Evolutionary conservation across 1,139 yeast species (phyloP), one percentile per base, ranked within the genome.

Genomic region (Kodamaea alishanica): DNA sequence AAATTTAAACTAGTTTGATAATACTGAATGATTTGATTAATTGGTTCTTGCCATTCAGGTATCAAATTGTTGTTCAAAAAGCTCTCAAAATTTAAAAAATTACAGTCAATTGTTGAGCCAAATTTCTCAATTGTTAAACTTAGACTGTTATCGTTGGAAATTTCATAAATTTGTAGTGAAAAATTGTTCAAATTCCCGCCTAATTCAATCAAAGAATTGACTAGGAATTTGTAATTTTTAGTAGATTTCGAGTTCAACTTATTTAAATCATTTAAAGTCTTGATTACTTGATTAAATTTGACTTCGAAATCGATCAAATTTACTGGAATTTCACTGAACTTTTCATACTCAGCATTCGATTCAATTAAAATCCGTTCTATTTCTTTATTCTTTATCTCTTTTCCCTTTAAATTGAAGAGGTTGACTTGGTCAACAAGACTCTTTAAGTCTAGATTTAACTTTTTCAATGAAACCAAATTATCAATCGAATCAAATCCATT

Each of bases 131-230:
- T 61, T 6, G 62, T 46, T 32, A 58, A 52, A 37, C 71, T 64
- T 12, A 69, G 54, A 32, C 60, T 55, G 28, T 63, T 56, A 42
- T 55, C 59, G 33, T 37, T 47, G 6, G 51, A 38, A 6, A 60
- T 55, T 42, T 65, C 67, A 42, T 65, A 70, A 9, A 71, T 59
- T 46, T 71, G 76, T 29, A 72, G 55, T 3, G 76, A 69, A 48
- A 70, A 72, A 47, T 72, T 70, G 49, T 72, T 72, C 42, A 72
- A 59, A 46, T 71, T 71, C 2, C 75, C 75, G 6, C 77, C 77
- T 37, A 72, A 55, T 43, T 70, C 74, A 26, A 72, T 65, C 39
- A 71, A 55, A 2, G 54, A 59, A 34, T 53, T 55, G 20, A 67
- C 59, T 24, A 63, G 51, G 15, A 49, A 50, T 44, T 56, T 67